Conservation (phyloP, 176 grass and related monocot species). For the Lolium rigidum region DNA sequence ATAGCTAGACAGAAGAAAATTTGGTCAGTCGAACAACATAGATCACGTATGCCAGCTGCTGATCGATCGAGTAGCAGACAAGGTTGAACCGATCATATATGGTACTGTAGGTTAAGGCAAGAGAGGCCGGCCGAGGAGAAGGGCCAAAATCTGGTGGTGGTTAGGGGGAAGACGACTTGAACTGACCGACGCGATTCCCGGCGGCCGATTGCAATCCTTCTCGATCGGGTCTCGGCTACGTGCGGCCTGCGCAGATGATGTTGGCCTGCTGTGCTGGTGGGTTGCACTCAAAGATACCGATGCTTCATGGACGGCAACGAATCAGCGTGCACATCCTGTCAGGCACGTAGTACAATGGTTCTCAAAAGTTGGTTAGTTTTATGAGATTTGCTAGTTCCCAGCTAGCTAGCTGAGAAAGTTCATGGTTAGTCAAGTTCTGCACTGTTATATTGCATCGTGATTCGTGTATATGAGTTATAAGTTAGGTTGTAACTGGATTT, state of each 20-base stretch:
- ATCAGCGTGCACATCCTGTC: neutral
- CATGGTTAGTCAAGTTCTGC: no score
- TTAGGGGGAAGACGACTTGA: neutral
- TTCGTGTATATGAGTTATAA: no score
- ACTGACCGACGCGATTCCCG: neutral
- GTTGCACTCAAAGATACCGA: conserved; percentile 3
- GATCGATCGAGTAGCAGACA: neutral
- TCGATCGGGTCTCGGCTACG: conserved; percentile 28
- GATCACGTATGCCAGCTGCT: neutral
- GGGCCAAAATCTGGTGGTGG: neutral
- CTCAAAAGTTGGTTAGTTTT: no score
- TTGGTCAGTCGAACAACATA: neutral
- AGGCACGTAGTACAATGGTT: neutral
- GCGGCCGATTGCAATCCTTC: neutral
- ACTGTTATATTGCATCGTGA: no score
- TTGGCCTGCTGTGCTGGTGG: conserved; percentile 2
- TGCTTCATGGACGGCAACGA: neutral
- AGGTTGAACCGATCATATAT: neutral
- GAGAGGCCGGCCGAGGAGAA: neutral
- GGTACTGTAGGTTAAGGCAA: neutral
- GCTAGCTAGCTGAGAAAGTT: no score
- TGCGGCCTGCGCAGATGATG: conserved; percentile 33
- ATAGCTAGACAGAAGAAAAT: neutral
- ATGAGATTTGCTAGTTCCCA: no score
- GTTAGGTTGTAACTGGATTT: no score